Percentiles rank a stretch among this genome's conserved stretches.
Evolutionary conservation across 306 rosid species (phyloP).

Genomic region (Cicer bijugum): DNA sequence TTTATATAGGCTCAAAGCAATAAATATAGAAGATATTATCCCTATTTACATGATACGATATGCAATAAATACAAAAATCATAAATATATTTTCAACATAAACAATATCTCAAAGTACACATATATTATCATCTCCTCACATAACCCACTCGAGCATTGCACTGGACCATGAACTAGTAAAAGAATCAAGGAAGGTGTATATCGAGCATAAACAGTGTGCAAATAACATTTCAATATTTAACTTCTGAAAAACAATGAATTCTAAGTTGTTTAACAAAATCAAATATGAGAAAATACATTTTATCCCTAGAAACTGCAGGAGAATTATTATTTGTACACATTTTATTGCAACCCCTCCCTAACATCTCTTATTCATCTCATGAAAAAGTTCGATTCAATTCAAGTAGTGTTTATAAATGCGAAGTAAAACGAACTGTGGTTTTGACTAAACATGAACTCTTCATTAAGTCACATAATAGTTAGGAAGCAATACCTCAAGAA

Average conservation of each 20-base stretch:
- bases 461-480: constrained; percentile 11
- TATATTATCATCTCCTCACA: background rate
- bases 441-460: constrained; percentile 24
- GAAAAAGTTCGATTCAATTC: constrained; percentile 31
- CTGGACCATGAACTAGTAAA: background rate
- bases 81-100: background rate
- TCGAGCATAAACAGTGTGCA: constrained; percentile 13
- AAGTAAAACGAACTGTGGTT: constrained; percentile 16
- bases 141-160: background rate
- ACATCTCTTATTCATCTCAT: constrained; percentile 17
- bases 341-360: background rate
- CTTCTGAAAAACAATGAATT: constrained; percentile 23
- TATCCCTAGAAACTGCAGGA: background rate
- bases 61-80: no score
- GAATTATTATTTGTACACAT: background rate
- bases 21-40: no score
- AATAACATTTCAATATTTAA: constrained; percentile 29
- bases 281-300: background rate
- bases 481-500: constrained; percentile 68
- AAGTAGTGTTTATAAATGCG: background rate
- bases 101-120: background rate
- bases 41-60: no score
- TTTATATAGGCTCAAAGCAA: no score
- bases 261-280: background rate
- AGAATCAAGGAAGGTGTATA: constrained; percentile 6